phyloP scores from a whole-genome alignment of 164 flowering plant species.

The Euptelea pleiosperma region DNA sequence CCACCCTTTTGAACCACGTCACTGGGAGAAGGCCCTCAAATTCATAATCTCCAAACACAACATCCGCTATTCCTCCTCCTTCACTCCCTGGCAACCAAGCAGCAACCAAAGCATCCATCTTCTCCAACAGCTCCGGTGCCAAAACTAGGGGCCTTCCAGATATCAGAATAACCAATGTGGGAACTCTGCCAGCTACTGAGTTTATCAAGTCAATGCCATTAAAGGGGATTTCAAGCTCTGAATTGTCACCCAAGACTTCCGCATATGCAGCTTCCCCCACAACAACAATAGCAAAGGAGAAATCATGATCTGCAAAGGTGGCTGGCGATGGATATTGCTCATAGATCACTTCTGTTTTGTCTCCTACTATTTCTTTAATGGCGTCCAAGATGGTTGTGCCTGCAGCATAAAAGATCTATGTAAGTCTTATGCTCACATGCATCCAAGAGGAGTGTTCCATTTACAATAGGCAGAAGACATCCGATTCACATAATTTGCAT shows the following conservation, averaged over 20 bases:
- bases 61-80: constrained; percentile 71
- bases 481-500: neutral
- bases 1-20: constrained; percentile 65
- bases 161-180: constrained; percentile 63
- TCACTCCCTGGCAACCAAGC: constrained; percentile 93
- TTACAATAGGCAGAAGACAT: neutral
- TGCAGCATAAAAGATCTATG: constrained; percentile 16
- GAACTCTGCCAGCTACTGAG: constrained; percentile 49
- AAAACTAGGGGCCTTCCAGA: constrained; percentile 77
- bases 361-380: constrained; percentile 51
- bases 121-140: constrained; percentile 55
- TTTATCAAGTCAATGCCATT: constrained; percentile 48
- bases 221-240: constrained; percentile 54
- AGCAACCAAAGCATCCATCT: constrained; percentile 64
- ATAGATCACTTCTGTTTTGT: constrained; percentile 49
- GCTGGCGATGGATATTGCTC: constrained; percentile 53
- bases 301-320: constrained; percentile 39
- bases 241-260: constrained; percentile 62
- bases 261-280: constrained; percentile 82
- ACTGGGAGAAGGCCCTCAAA: constrained; percentile 64
- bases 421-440: neutral
- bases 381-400: constrained; percentile 81
- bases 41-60: constrained; percentile 69
- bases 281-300: constrained; percentile 70
- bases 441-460: neutral